Evolutionary conservation across 768 basidiomycete species (phyloP), one percentile per base, ranked within the genome.

Genomic region (Lanmaoa rubissima): DNA sequence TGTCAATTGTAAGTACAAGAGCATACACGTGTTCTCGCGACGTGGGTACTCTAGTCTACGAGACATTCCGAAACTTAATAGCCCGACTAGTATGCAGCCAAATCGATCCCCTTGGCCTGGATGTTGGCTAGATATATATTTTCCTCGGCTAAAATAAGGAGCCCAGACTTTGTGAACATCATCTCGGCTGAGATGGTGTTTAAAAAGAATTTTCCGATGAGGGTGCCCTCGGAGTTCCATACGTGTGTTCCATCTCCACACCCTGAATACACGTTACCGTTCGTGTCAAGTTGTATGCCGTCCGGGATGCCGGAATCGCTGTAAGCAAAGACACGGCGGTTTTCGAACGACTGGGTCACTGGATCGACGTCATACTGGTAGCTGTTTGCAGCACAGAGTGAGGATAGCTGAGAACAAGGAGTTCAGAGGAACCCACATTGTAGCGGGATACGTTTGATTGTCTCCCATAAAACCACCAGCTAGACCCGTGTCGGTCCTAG

Each of bases 351-450:
- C 40, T 82, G 78, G 0, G 81, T 81, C 34, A 61, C 71, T 16
- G 78, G 70, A 61, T 87, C 82, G 32, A 91, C 83, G 62, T 90
- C 87, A 62, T 79, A 90, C 10, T 79, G 82, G 61, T 89, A 90
- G 45, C 86, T 89, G 21, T 55, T 28, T 19, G 9, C 24, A 49
- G 47, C 21, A n/a, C n/a, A 34, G 28, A 17, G 42, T 53, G 19
- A 64, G 50, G 5, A 32, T 2, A 17, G 1, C 12, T 5, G 21
- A 32, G 32, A 35, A 39, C 28, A 35, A 41, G 7, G 41, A 16
- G n/a, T 26, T 28, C 17, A 48, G 21, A 12, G 48, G 9, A 31
- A 65, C 84, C 67, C 63, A 86, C 88, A 91, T 82, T 0, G 87
- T 88, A 11, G 88, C 80, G 4, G 89, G 88, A 13, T 74, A 68